Evolutionary conservation across 2,329 filamentous ascomycete species (phyloP).

Genomic region (Epichloe amarillans): DNA sequence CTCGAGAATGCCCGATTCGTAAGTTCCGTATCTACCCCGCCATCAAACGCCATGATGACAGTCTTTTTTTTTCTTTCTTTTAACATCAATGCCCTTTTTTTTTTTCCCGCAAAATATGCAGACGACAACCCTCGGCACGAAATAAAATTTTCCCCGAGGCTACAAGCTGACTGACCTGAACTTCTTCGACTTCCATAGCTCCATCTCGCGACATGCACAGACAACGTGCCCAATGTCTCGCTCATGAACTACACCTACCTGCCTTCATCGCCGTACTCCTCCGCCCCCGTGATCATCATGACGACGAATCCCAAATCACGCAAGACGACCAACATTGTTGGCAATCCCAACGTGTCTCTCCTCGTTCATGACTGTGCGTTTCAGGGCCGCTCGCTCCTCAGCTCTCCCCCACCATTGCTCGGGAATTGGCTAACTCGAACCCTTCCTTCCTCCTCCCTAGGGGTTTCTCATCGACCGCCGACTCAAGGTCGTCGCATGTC

Average conservation of each 20-base stretch:
- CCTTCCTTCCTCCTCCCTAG: conserved; percentile 15
- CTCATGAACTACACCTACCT: conserved; percentile 99
- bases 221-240: conserved; percentile 78
- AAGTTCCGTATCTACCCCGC: conserved; percentile 20
- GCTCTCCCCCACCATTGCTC: neutral
- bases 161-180: neutral
- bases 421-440: neutral
- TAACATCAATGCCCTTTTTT: too few species aligned
- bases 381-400: neutral
- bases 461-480: conserved; percentile 85
- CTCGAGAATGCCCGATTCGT: conserved; percentile 93
- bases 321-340: conserved; percentile 68
- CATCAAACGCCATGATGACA: neutral
- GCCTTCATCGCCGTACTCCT: conserved; percentile 55
- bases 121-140: too few species aligned
- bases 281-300: conserved; percentile 81
- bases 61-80: neutral
- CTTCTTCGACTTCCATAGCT: conserved; percentile 42
- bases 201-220: conserved; percentile 81
- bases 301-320: conserved; percentile 71
- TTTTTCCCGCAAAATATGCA: too few species aligned
- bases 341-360: conserved; percentile 78
- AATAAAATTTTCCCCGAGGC: too few species aligned
- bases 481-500: conserved; percentile 49
- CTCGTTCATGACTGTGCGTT: conserved; percentile 79